Evolutionary conservation across 2,329 filamentous ascomycete genomes (phyloP), one percentile per base, ranked within the genome.

Genomic region (Fonsecaea nubica): DNA sequence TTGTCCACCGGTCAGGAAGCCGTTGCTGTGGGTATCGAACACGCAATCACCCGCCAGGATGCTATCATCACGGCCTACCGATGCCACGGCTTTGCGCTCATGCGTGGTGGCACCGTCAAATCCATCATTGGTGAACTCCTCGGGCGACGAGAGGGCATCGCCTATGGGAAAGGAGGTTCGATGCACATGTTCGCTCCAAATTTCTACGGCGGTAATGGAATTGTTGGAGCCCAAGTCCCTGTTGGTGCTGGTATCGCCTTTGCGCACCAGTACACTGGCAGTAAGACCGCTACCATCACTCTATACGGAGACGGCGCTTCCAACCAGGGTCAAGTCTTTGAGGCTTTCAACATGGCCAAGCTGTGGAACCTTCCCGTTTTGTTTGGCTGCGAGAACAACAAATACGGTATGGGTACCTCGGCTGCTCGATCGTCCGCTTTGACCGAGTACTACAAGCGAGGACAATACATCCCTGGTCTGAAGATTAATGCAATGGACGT

Each of bases 401-500:
- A 99, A 84, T 99, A 99, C 81, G 95, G 95, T 81, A 99, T 99
- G 95, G 95, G 95, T 83, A 99, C 95, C 71, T 91, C 95, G 69
- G 94, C 95, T 74, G 90, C 90, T 82, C 93, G 95, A 76, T 93
- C 95, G 69, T 94, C 95, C 68, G 95, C 95, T 75, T 84, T 97
- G 79, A 98, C 95, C 80, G 95, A 99, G 82, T 99, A 99, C 90
- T 98, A 99, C 89, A 98, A 98, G 90, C 94, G 95, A 83, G 95
- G 95, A 73, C 95, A 99, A 85, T 99, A 98, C 86, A 99, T 99
- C 74, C 94, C 95, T 65, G 95, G 95, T 84, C 89, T 99, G 76
- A 99, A 99, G 88, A 92, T 99, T 81, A 99, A 99, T 84, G 95
- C 92, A 78, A 99, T 99, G 95, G 95, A 99, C 79, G 93, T 97